A percentile compares a stretch with the other conserved stretches of the same genome.
Conservation (phyloP, 2,329 filamentous ascomycete genomes). For the Chrysosphaeria jannelii region DNA sequence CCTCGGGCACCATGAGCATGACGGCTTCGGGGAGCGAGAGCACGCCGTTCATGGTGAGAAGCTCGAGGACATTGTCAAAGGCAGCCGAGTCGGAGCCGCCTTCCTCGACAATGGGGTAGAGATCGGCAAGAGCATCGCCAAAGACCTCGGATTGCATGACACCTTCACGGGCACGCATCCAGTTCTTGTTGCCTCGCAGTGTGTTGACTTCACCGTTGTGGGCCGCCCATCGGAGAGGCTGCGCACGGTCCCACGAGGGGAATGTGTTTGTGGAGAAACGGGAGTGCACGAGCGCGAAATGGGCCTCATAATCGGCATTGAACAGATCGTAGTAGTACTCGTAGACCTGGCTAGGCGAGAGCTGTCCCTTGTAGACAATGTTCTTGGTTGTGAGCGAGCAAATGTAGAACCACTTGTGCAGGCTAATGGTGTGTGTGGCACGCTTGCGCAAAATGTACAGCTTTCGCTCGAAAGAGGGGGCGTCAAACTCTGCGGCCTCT, state of each 20-base stretch:
- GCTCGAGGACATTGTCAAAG: slow-evolving; percentile 86
- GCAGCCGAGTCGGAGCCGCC: slow-evolving; percentile 90
- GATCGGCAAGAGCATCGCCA: slow-evolving; percentile 62
- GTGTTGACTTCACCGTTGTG: slow-evolving; percentile 99
- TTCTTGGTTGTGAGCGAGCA: slow-evolving; percentile 94
- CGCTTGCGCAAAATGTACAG: slow-evolving; percentile 86
- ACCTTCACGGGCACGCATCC: slow-evolving; percentile 93
- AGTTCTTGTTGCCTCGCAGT: slow-evolving; percentile 92
- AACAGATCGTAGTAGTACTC: slow-evolving; percentile 94
- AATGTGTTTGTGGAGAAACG: slow-evolving; percentile 97
- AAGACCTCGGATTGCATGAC: slow-evolving; percentile 83
- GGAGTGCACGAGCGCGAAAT: slow-evolving; percentile 90
- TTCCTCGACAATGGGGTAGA: slow-evolving; percentile 89
- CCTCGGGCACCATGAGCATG: slow-evolving; percentile 96
- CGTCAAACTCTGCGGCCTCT: slow-evolving; percentile 56
- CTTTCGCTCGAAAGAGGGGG: slow-evolving; percentile 67
- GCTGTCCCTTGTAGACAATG: slow-evolving; percentile 95
- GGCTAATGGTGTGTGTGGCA: slow-evolving; percentile 73
- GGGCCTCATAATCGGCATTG: slow-evolving; percentile 87
- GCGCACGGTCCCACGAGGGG: slow-evolving; percentile 90
- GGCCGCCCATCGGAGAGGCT: slow-evolving; percentile 84
- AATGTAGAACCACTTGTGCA: slow-evolving; percentile 97
- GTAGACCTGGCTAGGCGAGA: slow-evolving; percentile 84
- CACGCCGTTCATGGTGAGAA: slow-evolving; percentile 84
- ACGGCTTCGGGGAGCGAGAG: slow-evolving; percentile 84